Evolutionary conservation across 2,329 filamentous ascomycete species (phyloP).

Genomic region (Epicoccum nigrum): DNA sequence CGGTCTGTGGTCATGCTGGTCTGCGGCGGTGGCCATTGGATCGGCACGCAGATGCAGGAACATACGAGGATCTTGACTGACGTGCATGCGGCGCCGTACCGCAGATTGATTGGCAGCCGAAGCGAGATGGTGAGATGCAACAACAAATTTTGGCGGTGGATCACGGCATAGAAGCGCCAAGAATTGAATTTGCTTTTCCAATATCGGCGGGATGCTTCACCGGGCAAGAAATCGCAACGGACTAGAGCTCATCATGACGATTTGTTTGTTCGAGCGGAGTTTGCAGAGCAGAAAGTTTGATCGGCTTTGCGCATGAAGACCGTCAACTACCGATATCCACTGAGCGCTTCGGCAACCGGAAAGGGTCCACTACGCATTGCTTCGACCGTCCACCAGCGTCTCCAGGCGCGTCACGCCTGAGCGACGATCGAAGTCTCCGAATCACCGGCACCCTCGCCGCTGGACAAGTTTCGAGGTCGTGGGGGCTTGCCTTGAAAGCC

Average conservation of each 20-base stretch:
- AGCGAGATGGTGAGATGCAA: slow-evolving; percentile 20
- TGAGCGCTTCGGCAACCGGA: slow-evolving; percentile 2
- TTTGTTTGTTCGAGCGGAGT: not conserved
- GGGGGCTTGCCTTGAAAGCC: slow-evolving; percentile 3
- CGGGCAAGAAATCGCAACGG: not conserved
- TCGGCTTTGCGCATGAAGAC: slow-evolving; percentile 1
- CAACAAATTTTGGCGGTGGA: slow-evolving; percentile 10
- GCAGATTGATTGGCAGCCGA: slow-evolving; percentile 5
- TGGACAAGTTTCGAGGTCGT: slow-evolving; percentile 9
- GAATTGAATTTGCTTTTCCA: slow-evolving; percentile 8
- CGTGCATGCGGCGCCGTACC: slow-evolving; percentile 2
- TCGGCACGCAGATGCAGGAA: slow-evolving; percentile 7
- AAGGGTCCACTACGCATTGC: slow-evolving; percentile 2
- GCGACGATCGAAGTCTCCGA: slow-evolving; percentile 4
- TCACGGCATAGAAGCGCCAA: not conserved
- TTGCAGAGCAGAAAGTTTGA: not conserved
- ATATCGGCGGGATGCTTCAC: not conserved
- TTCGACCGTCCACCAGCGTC: not conserved
- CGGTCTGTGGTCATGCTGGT: slow-evolving; percentile 2
- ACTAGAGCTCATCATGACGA: not conserved
- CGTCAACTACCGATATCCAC: not conserved
- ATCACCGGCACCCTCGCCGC: slow-evolving; percentile 10
- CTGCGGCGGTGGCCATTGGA: slow-evolving; percentile 4
- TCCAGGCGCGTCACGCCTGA: slow-evolving; percentile 2
- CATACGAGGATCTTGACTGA: slow-evolving; percentile 1